A percentile compares a stretch with the other conserved stretches of the same genome.
phyloP scores from a whole-genome alignment of 495 filamentous ascomycete genomes.

The Podospora pseudoanserina region DNA sequence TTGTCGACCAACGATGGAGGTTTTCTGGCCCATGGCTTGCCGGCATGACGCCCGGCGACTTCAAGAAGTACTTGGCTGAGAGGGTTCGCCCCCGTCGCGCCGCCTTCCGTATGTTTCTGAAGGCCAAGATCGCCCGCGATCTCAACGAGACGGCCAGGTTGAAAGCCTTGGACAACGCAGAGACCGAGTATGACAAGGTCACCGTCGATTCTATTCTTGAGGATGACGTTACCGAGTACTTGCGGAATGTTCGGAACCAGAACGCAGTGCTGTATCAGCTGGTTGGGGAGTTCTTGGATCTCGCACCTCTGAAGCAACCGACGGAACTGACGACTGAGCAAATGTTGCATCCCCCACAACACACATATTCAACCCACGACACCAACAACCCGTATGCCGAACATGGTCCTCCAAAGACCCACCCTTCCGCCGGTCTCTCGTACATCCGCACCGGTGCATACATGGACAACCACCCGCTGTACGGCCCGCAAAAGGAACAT shows the following conservation, averaged over 20 bases:
- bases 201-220: conserved; percentile 50
- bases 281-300: conserved; percentile 55
- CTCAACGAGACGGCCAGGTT: conserved; percentile 41
- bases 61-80: conserved; percentile 60
- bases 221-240: conserved; percentile 55
- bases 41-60: conserved; percentile 68
- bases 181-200: conserved; percentile 30
- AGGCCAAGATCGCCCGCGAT: conserved; percentile 41
- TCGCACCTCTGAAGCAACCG: conserved; percentile 40
- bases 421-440: conserved; percentile 86
- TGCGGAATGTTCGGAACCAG: conserved; percentile 57
- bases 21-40: conserved; percentile 79
- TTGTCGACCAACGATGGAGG: conserved; percentile 59
- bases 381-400: conserved; percentile 49
- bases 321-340: background rate
- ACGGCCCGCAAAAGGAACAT: conserved; percentile 66
- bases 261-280: conserved; percentile 42
- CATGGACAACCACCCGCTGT: conserved; percentile 74
- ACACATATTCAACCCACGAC: conserved; percentile 12
- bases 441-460: conserved; percentile 71
- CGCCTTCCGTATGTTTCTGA: conserved; percentile 62
- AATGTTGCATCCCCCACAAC: too few species aligned
- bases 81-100: conserved; percentile 56
- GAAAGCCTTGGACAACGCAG: conserved; percentile 49
- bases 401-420: conserved; percentile 71